phyloP scores from a whole-genome alignment of 768 basidiomycete species.

The Suillus discolor region DNA sequence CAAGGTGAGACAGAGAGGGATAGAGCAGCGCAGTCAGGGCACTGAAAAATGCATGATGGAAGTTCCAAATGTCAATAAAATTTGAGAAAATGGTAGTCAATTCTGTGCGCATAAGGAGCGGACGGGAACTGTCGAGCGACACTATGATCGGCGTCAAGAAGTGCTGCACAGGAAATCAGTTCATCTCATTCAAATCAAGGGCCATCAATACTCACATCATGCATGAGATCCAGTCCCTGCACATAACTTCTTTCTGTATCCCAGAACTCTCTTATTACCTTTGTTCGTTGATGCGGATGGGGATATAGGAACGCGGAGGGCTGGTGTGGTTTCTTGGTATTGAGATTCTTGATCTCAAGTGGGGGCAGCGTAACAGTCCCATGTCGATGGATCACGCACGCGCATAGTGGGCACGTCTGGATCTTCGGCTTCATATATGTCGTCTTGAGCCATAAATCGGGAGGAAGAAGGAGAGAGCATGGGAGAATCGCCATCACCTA shows the following conservation, averaged over 20 bases:
- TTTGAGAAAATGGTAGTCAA: constrained; percentile 83
- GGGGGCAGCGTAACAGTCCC: background rate
- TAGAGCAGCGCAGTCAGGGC: constrained; percentile 51
- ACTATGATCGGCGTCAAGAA: constrained; percentile 80
- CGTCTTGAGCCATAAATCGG: background rate
- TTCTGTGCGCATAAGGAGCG: constrained; percentile 67
- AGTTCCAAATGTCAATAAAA: constrained; percentile 90
- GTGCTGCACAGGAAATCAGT: constrained; percentile 50
- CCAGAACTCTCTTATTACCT: constrained; percentile 78
- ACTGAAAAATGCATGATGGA: constrained; percentile 74
- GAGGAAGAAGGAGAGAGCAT: constrained; percentile 6
- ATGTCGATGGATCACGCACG: background rate
- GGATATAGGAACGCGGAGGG: constrained; percentile 8
- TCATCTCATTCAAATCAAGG: constrained; percentile 5
- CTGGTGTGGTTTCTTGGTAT: background rate
- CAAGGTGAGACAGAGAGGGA: constrained; percentile 14
- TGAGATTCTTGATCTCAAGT: background rate
- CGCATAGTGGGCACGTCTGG: background rate
- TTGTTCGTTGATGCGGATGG: constrained; percentile 49
- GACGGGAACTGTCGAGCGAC: constrained; percentile 67
- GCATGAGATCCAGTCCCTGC: constrained; percentile 79
- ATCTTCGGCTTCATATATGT: background rate
- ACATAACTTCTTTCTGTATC: constrained; percentile 83
- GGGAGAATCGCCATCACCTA: constrained; percentile 14
- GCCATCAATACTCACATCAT: constrained; percentile 56